phyloP scores from a whole-genome alignment of 768 basidiomycete genomes.

The Terana coerulea region DNA sequence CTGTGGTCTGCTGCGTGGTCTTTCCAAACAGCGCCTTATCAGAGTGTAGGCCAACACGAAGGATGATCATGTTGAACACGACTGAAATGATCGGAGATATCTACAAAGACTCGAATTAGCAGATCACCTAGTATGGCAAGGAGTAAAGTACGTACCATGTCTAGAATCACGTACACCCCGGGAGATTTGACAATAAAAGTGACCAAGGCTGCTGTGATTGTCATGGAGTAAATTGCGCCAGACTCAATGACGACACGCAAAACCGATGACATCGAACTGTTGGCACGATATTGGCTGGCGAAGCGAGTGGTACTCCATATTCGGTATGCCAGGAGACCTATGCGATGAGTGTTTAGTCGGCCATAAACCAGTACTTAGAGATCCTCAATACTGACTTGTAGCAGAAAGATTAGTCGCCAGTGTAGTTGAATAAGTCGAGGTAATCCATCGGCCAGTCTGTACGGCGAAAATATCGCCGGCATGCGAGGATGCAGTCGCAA shows the following conservation, averaged over 20 bases:
- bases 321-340: constrained; percentile 22
- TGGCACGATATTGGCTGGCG: no score
- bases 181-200: constrained; percentile 27
- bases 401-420: constrained; percentile 1
- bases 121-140: neutral
- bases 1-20: neutral
- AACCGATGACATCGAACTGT: constrained; percentile 24
- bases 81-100: constrained; percentile 38
- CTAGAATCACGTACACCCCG: constrained; percentile 32
- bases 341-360: neutral
- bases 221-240: constrained; percentile 34
- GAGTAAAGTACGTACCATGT: constrained; percentile 28
- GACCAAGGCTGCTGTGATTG: constrained; percentile 30
- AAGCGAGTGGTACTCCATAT: no score
- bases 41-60: constrained; percentile 29
- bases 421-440: neutral
- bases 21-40: constrained; percentile 4
- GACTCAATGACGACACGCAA: constrained; percentile 34
- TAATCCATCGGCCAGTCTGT: constrained; percentile 5
- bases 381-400: neutral
- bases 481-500: neutral
- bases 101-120: constrained; percentile 14
- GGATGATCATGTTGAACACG: constrained; percentile 40
- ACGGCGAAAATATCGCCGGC: neutral
- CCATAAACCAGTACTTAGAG: neutral